A percentile compares a stretch with the other conserved stretches of the same genome.
Conservation (phyloP, 2,329 filamentous ascomycete genomes). For the Calonectria pteridis region DNA sequence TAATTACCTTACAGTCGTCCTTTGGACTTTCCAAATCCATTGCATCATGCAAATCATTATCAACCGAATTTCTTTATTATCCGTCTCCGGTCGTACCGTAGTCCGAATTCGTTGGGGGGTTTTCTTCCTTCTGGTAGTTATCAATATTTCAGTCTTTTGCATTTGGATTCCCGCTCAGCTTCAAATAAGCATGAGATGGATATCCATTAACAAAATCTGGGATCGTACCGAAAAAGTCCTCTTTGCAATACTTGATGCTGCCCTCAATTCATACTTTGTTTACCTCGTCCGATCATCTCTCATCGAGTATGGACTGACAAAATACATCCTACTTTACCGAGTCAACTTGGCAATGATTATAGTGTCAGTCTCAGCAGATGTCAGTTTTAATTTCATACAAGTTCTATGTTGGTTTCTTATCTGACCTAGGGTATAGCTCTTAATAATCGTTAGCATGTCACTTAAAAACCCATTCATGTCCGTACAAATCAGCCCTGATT, state of each 20-base stretch:
- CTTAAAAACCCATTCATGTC: conserved; percentile 38
- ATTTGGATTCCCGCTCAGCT: conserved; percentile 27
- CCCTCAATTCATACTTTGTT: conserved; percentile 71
- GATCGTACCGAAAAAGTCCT: conserved; percentile 23
- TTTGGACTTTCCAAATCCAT: conserved; percentile 39
- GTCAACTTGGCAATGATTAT: conserved; percentile 20
- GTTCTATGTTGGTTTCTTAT: not conserved
- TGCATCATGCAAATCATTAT: conserved; percentile 51
- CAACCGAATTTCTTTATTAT: conserved; percentile 58
- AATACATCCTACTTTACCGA: conserved; percentile 56
- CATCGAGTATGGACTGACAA: conserved; percentile 77
- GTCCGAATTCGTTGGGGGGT: conserved; percentile 5
- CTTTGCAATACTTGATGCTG: conserved; percentile 16
- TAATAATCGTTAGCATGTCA: conserved; percentile 41
- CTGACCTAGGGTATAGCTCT: conserved; percentile 25
- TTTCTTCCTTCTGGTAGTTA: not conserved
- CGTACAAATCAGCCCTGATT: not conserved
- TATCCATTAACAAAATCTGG: conserved; percentile 18
- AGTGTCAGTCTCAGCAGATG: conserved; percentile 67
- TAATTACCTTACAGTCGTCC: conserved; percentile 27
- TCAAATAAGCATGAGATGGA: conserved; percentile 17
- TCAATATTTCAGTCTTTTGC: conserved; percentile 22
- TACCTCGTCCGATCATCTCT: conserved; percentile 72
- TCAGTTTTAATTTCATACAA: conserved; percentile 50
- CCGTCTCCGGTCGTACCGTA: not conserved